Evolutionary conservation across 2,329 filamentous ascomycete species (phyloP), one percentile per base, ranked within the genome.

Genomic region (Rutstroemia sp.): DNA sequence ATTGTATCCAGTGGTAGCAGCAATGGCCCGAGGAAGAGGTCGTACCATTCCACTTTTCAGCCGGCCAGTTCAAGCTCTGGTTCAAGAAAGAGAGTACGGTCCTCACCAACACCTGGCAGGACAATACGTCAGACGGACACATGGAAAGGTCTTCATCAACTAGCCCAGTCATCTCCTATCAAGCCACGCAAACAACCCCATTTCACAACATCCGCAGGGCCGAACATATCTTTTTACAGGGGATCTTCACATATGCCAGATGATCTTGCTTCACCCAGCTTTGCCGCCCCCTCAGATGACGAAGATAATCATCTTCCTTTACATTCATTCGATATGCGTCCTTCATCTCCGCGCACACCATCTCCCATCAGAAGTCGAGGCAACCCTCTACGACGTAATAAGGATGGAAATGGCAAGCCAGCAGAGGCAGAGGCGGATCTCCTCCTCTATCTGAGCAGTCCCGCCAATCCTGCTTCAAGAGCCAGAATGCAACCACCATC

Each of bases 301-400:
- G 92, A 96, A 50, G 90, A 96, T 60, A 83, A 89, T 61, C 83
- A 91, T 55, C 78, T 95, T 2, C 89, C 90, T 3, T 74, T 84
- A 42, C 86, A 88, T 68, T 90, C 88, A 2, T 92, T 92, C 74
- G 79, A 80, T 65, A 74, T 84, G 53, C 81, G 78, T 48, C 89
- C 89, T n/a, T 95, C 92, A 12, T 91, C 91, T 39, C 91, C 91
- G 39, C 83, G 85, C 58, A 95, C 90, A 49, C 89, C 89, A n/a
- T 88, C 81, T 16, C 76, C 87, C 27, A 82, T 82, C 77, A 79
- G 81, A 54, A 78, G 70, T 69, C 76, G 80, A 64, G 69, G 73
- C 64, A 69, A 79, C 64, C 59, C 73, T 57, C 72, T 72, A 61
- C 73, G 74, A 60, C 77, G 74, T 57, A 77, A 69, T 70, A 78